phyloP scores from a whole-genome alignment of 1,284 basidiomycete genomes.

The Leucoagaricus sp. region DNA sequence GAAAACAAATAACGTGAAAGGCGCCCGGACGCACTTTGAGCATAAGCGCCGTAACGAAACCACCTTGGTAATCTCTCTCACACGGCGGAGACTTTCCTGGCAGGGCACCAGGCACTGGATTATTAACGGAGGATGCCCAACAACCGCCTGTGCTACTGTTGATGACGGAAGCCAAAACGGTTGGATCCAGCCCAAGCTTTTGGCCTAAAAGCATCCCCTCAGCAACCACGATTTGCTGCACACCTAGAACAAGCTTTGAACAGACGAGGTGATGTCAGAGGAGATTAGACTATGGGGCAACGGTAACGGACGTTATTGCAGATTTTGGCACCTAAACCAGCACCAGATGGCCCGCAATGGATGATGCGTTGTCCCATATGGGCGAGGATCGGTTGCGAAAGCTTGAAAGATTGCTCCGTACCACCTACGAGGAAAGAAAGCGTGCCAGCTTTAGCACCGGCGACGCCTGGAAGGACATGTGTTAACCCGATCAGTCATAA shows the following conservation, averaged over 20 bases:
- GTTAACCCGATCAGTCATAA: slow-evolving; percentile 8
- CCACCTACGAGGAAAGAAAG: slow-evolving; percentile 94
- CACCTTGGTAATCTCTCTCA: slow-evolving; percentile 81
- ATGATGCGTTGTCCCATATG: slow-evolving; percentile 83
- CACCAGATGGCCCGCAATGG: slow-evolving; percentile 86
- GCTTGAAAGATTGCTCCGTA: slow-evolving; percentile 55
- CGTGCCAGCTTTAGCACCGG: slow-evolving; percentile 83
- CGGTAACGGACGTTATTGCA: slow-evolving; percentile 68
- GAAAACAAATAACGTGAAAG: not conserved
- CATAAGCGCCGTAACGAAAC: slow-evolving; percentile 85
- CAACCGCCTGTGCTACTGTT: slow-evolving; percentile 84
- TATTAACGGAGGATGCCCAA: slow-evolving; percentile 86
- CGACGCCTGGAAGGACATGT: slow-evolving; percentile 55
- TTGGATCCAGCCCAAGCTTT: slow-evolving; percentile 74
- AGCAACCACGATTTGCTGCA: slow-evolving; percentile 76
- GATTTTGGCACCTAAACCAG: slow-evolving; percentile 85
- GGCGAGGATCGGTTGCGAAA: slow-evolving; percentile 61
- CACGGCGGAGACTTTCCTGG: slow-evolving; percentile 77
- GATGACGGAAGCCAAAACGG: slow-evolving; percentile 76
- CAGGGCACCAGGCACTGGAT: slow-evolving; percentile 80
- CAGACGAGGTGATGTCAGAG: not conserved
- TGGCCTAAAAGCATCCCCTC: slow-evolving; percentile 88
- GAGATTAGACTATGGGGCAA: not conserved
- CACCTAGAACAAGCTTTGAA: slow-evolving; percentile 64
- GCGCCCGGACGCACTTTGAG: slow-evolving; percentile 58